Evolutionary conservation across 371 early-diverging fungal species (phyloP).

Genomic region (Mortierella sp.): DNA sequence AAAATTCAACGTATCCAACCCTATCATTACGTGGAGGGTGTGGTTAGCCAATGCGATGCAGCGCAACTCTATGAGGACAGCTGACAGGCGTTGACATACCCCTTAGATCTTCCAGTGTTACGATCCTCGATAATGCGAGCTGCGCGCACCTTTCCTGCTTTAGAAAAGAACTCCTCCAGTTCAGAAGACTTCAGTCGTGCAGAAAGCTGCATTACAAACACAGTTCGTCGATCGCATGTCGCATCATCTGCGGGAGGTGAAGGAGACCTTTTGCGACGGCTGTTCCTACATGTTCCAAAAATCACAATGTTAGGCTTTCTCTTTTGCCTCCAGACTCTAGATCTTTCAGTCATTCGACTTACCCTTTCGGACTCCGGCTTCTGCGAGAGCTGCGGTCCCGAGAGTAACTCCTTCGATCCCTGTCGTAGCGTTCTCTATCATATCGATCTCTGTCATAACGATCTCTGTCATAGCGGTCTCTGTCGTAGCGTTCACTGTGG

Average conservation of each 20-base stretch:
- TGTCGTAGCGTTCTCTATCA: conserved; percentile 18
- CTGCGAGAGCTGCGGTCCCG: conserved; percentile 35
- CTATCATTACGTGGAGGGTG: conserved; percentile 32
- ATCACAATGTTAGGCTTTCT: not conserved
- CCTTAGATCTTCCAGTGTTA: conserved; percentile 90
- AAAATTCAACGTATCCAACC: conserved; percentile 94
- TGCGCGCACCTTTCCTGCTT: conserved; percentile 89
- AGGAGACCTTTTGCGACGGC: conserved; percentile 66
- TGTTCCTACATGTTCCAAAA: not conserved
- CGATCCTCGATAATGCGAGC: conserved; percentile 91
- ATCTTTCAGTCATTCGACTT: conserved; percentile 13
- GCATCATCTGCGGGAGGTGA: conserved; percentile 78
- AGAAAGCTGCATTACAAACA: conserved; percentile 94
- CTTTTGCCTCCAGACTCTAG: not conserved
- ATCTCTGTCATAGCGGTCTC: conserved; percentile 25
- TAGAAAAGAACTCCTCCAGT: conserved; percentile 87
- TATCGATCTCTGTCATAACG: conserved; percentile 24
- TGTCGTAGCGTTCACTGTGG: conserved; percentile 43
- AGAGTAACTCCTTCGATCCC: conserved; percentile 47
- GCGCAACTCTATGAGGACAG: not conserved
- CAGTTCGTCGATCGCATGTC: conserved; percentile 91
- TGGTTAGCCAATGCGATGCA: not conserved
- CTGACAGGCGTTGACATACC: conserved; percentile 63
- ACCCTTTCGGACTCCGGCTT: conserved; percentile 50
- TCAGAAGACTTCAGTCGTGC: conserved; percentile 83